These are phyloP conservation scores for Carex kokanica DNA, from an alignment of 176 grass and related monocot genomes.

Conservation along the genomic window DNA sequence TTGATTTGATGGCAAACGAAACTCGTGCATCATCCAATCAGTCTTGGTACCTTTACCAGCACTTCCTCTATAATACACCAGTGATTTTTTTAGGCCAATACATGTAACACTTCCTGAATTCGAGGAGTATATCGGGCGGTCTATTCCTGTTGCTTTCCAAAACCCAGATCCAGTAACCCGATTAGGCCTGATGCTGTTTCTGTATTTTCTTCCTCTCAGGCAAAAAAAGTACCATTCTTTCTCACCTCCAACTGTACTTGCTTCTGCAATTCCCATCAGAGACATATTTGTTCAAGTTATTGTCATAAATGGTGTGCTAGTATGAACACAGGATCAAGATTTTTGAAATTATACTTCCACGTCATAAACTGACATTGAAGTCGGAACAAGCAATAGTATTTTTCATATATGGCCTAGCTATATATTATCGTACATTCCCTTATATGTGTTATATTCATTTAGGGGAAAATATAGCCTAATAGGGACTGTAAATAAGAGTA, in stretches of 20 bases:
- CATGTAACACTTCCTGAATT: slow-evolving; percentile 31
- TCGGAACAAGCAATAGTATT: not conserved
- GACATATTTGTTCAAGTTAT: not conserved
- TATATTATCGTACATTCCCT: not conserved
- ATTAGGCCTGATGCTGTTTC: slow-evolving; percentile 97
- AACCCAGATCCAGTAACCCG: slow-evolving; percentile 87
- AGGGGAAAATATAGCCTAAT: not conserved
- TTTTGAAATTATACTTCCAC: slow-evolving; percentile 5
- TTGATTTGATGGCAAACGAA: slow-evolving; percentile 57
- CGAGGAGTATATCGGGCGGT: slow-evolving; percentile 66
- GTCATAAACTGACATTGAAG: not conserved
- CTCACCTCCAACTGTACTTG: slow-evolving; percentile 55
- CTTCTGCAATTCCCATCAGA: slow-evolving; percentile 33
- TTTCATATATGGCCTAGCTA: not conserved
- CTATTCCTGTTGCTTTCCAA: slow-evolving; percentile 98
- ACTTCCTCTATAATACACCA: slow-evolving; percentile 83
- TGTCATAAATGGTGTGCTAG: not conserved
- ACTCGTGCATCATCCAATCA: slow-evolving; percentile 99
- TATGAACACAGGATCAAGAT: not conserved
- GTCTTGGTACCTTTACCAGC: slow-evolving; percentile 90
- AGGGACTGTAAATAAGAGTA: not conserved
- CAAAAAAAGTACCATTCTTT: slow-evolving; percentile 99
- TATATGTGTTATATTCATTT: not conserved
- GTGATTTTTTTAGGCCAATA: slow-evolving; percentile 83
- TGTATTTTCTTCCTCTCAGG: slow-evolving; percentile 87